phyloP scores from a whole-genome alignment of 345 rosid genomes.

The Kernera saxatilis region DNA sequence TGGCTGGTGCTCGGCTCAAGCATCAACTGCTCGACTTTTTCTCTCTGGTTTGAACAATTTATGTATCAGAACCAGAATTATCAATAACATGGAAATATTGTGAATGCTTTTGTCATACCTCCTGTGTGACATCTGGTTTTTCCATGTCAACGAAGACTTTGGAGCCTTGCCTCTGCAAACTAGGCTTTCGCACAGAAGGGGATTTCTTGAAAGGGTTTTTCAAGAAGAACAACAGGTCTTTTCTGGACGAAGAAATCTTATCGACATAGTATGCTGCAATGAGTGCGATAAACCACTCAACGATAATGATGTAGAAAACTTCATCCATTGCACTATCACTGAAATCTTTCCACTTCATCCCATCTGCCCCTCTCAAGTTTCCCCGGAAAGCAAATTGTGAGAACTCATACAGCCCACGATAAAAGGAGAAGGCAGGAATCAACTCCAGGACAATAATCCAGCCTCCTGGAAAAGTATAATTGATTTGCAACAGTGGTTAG shows the following conservation, averaged over 20 bases:
- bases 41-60: slow-evolving; percentile 38
- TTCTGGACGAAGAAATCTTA: slow-evolving; percentile 50
- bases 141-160: slow-evolving; percentile 70
- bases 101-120: slow-evolving; percentile 44
- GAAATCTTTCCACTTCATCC: slow-evolving; percentile 78
- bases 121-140: slow-evolving; percentile 77
- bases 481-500: background rate
- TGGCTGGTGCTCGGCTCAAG: slow-evolving; percentile 49
- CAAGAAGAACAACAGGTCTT: slow-evolving; percentile 52
- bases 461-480: slow-evolving; percentile 44
- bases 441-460: slow-evolving; percentile 74
- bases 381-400: slow-evolving; percentile 55
- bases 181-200: slow-evolving; percentile 42
- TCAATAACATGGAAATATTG: background rate
- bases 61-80: background rate
- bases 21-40: slow-evolving; percentile 67
- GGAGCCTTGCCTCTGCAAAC: slow-evolving; percentile 66
- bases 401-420: slow-evolving; percentile 86
- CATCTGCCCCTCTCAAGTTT: slow-evolving; percentile 51
- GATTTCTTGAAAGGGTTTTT: slow-evolving; percentile 41
- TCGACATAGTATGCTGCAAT: slow-evolving; percentile 65
- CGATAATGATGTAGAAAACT: slow-evolving; percentile 53
- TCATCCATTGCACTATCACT: slow-evolving; percentile 75
- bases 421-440: slow-evolving; percentile 82
- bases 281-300: slow-evolving; percentile 72